A percentile compares a stretch with the other conserved stretches of the same genome.
Conservation (phyloP, 140 eudicot species). For the Senecio squalidus region DNA sequence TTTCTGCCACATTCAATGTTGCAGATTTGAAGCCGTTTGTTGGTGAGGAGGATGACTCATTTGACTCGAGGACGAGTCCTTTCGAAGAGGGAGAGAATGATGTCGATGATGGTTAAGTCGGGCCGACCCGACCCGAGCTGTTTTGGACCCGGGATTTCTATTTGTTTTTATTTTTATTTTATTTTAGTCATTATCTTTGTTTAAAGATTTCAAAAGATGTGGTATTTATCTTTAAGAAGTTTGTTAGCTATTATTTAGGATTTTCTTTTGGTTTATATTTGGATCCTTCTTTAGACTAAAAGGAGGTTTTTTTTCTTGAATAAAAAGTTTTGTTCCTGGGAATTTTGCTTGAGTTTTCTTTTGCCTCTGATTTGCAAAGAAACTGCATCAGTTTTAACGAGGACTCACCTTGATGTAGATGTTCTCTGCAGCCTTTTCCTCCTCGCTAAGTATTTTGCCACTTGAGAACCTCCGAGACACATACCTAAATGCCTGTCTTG, state of each 20-base stretch:
- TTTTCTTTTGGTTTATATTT: background rate
- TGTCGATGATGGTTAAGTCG: background rate
- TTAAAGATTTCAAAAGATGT: background rate
- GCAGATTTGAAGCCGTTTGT: too few relatives aligned
- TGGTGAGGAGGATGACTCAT: too few relatives aligned
- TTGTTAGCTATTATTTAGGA: background rate
- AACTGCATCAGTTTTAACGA: background rate
- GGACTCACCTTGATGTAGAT: constrained; percentile 67
- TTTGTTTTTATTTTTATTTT: too few relatives aligned
- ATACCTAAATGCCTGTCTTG: constrained; percentile 52
- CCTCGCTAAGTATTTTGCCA: constrained; percentile 80
- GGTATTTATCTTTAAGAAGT: background rate
- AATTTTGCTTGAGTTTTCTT: background rate
- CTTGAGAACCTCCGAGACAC: constrained; percentile 73
- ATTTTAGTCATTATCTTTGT: background rate
- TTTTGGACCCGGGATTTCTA: background rate
- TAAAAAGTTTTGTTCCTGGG: background rate
- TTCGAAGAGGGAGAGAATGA: too few relatives aligned
- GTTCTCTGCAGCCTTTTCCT: constrained; percentile 97
- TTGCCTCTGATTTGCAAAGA: background rate
- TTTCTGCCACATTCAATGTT: too few relatives aligned
- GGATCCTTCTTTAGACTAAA: background rate
- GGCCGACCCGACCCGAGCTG: background rate
- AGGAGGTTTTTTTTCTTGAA: background rate
- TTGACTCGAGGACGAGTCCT: too few relatives aligned